Conservation (phyloP, 2,329 filamentous ascomycete species). For the Paracoccidioides lutzii region DNA sequence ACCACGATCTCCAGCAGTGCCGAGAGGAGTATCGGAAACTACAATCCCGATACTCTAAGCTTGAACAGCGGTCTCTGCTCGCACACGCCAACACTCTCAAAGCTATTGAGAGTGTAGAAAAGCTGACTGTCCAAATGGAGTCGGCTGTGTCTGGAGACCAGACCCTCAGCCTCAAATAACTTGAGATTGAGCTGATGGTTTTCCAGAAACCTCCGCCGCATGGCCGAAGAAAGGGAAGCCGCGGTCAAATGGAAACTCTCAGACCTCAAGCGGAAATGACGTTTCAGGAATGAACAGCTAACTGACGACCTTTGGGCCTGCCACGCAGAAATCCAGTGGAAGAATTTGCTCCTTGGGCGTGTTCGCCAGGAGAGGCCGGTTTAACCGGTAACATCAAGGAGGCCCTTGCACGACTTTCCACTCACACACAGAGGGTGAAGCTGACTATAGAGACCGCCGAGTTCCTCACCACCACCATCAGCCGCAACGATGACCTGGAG, state of each 20-base stretch:
- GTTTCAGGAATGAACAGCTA: neutral
- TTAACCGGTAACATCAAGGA: neutral
- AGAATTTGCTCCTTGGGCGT: neutral
- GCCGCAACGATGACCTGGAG: too few species aligned
- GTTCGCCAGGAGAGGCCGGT: neutral
- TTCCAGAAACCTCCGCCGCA: neutral
- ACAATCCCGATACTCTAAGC: neutral
- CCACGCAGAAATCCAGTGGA: neutral
- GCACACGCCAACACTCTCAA: too few species aligned
- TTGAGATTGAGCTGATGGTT: neutral
- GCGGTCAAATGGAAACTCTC: neutral
- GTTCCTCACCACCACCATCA: too few species aligned
- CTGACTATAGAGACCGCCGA: constrained; percentile 4
- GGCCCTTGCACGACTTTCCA: neutral
- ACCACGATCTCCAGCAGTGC: neutral
- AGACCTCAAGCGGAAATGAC: neutral
- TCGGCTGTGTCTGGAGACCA: neutral
- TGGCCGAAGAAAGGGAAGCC: neutral
- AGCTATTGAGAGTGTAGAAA: neutral
- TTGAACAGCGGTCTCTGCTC: neutral
- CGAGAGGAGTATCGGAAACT: neutral
- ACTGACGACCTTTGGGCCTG: neutral
- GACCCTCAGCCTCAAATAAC: neutral
- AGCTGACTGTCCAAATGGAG: neutral
- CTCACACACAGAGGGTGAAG: neutral